Evolutionary conservation across 1,284 basidiomycete species (phyloP).

Genomic region (Moesziomyces sp.): DNA sequence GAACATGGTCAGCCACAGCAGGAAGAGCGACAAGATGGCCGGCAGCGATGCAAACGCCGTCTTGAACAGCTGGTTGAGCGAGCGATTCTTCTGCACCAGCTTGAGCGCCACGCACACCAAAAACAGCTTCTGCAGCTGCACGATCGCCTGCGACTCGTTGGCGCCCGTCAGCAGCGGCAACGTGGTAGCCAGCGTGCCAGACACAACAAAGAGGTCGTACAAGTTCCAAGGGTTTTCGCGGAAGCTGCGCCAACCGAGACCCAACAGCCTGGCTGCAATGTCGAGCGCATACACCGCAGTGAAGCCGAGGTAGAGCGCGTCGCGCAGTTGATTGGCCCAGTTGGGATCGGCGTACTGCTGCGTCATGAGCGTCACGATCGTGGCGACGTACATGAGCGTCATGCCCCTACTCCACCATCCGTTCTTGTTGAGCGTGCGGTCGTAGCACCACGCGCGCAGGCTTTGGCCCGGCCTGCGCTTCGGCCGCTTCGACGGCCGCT

Average conservation of each 20-base stretch:
- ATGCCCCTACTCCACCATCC: constrained; percentile 91
- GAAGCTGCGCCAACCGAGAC: constrained; percentile 86
- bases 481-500: constrained; percentile 85
- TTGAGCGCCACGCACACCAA: constrained; percentile 93
- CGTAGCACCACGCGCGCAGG: constrained; percentile 87
- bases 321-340: constrained; percentile 76
- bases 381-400: constrained; percentile 84
- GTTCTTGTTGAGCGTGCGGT: constrained; percentile 87
- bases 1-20: constrained; percentile 91
- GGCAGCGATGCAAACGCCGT: constrained; percentile 89
- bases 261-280: constrained; percentile 80
- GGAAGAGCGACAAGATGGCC: constrained; percentile 84
- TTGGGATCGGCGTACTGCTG: constrained; percentile 77
- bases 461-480: constrained; percentile 73
- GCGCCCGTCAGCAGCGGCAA: constrained; percentile 70
- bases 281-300: constrained; percentile 83
- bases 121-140: constrained; percentile 92
- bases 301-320: constrained; percentile 81
- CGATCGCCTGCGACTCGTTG: constrained; percentile 53
- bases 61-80: constrained; percentile 95
- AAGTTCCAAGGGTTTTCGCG: constrained; percentile 84
- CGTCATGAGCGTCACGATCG: constrained; percentile 87
- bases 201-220: constrained; percentile 86
- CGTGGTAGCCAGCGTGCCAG: constrained; percentile 85
- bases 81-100: constrained; percentile 87